These are phyloP conservation scores for Penicillium capsulatum DNA, from an alignment of 2,329 filamentous ascomycete species.

Conservation along the genomic window DNA sequence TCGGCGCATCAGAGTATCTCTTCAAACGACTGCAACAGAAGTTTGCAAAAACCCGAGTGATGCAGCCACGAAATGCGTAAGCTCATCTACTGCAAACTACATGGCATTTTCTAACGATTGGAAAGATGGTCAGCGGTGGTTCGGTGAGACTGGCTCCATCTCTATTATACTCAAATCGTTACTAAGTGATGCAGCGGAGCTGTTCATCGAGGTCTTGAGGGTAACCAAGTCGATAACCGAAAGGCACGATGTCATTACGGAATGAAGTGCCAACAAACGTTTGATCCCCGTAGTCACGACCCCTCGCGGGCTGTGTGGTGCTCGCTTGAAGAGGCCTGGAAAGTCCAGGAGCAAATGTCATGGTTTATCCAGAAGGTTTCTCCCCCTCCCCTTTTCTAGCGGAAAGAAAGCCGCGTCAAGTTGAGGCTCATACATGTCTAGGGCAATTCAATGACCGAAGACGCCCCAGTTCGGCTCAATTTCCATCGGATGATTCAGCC, in stretches of 20 bases:
- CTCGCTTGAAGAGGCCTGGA: slow-evolving; percentile 8
- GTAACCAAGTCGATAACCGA: slow-evolving; percentile 21
- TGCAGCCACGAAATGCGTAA: slow-evolving; percentile 32
- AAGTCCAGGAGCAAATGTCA: not conserved
- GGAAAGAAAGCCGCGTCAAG: no score
- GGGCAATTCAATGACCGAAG: no score
- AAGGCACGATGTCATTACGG: slow-evolving; percentile 24
- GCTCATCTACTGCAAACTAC: slow-evolving; percentile 1
- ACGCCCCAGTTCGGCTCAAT: no score
- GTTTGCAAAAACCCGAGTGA: slow-evolving; percentile 26
- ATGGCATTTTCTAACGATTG: not conserved
- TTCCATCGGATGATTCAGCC: no score
- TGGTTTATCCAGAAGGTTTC: slow-evolving; percentile 17
- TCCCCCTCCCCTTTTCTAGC: no score
- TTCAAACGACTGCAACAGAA: slow-evolving; percentile 24
- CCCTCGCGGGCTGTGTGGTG: slow-evolving; percentile 6
- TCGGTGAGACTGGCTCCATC: no score
- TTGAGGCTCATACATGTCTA: not conserved
- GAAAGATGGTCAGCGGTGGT: slow-evolving; percentile 28
- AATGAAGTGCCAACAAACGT: accelerated
- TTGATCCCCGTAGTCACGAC: not conserved
- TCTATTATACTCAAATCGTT: no score
- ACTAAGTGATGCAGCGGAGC: slow-evolving; percentile 17
- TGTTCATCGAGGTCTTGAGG: slow-evolving; percentile 22
- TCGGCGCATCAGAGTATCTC: slow-evolving; percentile 38